Percentiles rank a stretch among this genome's conserved stretches.
phyloP scores from a whole-genome alignment of 2,329 filamentous ascomycete species.

The Apiospora arundinis region DNA sequence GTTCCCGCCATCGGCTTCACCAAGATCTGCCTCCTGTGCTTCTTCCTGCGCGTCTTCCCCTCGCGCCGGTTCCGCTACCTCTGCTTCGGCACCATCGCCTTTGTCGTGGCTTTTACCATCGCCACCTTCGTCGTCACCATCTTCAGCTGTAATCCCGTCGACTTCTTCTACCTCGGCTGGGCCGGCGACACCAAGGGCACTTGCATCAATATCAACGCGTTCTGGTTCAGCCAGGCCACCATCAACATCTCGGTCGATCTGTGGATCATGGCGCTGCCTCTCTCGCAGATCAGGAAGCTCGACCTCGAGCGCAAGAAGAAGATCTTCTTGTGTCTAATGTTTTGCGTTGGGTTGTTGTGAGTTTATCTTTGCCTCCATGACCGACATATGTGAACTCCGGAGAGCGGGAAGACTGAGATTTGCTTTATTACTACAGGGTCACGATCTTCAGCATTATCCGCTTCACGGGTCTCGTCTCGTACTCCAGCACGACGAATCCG shows the following conservation, averaged over 20 bases:
- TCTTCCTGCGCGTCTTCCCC: slow-evolving; percentile 14
- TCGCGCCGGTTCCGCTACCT: neutral
- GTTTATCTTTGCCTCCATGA: neutral
- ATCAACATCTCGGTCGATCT: neutral
- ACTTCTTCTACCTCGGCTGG: neutral
- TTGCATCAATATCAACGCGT: neutral
- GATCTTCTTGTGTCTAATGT: neutral
- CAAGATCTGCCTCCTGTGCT: slow-evolving; percentile 8
- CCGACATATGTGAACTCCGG: neutral
- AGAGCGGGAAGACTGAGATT: too few relatives aligned
- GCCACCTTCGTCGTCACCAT: neutral
- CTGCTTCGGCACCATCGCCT: slow-evolving; percentile 3
- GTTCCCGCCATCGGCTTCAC: slow-evolving; percentile 11
- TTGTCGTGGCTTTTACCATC: neutral
- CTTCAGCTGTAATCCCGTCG: neutral
- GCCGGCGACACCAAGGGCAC: neutral
- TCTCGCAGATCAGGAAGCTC: neutral
- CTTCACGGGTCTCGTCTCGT: neutral
- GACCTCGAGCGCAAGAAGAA: neutral
- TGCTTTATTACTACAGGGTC: too few relatives aligned
- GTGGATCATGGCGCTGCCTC: neutral
- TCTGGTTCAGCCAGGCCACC: slow-evolving; percentile 6
- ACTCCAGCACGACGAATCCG: neutral
- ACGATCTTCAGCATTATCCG: neutral
- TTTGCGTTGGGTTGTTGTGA: neutral